phyloP scores from a whole-genome alignment of 2,329 filamentous ascomycete species.

The Bipolaris cookei region DNA sequence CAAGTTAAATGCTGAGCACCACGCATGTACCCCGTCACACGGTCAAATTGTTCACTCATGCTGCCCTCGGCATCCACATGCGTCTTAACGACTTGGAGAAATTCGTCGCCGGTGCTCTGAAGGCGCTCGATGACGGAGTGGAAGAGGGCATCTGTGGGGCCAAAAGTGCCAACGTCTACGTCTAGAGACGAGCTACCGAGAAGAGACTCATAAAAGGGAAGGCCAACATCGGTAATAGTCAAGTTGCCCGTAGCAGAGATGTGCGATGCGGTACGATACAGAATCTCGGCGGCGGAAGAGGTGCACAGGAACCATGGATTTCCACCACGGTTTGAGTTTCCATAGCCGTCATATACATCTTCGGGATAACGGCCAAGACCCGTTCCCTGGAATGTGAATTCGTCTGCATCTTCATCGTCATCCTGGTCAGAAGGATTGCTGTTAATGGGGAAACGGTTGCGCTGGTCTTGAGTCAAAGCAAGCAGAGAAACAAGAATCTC shows the following conservation, averaged over 20 bases:
- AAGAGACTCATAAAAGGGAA: slow-evolving; percentile 49
- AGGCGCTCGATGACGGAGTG: slow-evolving; percentile 42
- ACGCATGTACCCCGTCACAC: slow-evolving; percentile 48
- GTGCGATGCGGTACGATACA: slow-evolving; percentile 48
- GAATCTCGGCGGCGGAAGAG: slow-evolving; percentile 48
- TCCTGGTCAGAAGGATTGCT: slow-evolving; percentile 23
- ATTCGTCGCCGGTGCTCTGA: slow-evolving; percentile 49
- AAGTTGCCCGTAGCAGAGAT: slow-evolving; percentile 36
- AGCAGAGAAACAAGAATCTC: slow-evolving; percentile 49
- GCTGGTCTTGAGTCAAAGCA: slow-evolving; percentile 44
- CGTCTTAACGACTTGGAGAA: slow-evolving; percentile 49
- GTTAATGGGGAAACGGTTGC: slow-evolving; percentile 50
- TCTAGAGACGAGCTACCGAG: slow-evolving; percentile 36
- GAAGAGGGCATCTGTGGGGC: slow-evolving; percentile 36
- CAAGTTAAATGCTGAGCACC: slow-evolving; percentile 54
- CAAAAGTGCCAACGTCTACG: slow-evolving; percentile 33
- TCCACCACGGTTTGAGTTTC: slow-evolving; percentile 36
- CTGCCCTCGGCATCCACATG: slow-evolving; percentile 49
- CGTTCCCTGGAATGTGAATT: slow-evolving; percentile 36
- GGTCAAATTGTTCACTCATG: slow-evolving; percentile 55
- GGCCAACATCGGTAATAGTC: slow-evolving; percentile 37
- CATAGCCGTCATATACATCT: slow-evolving; percentile 51
- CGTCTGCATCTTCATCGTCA: slow-evolving; percentile 16
- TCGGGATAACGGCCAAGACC: slow-evolving; percentile 54
- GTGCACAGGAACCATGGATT: slow-evolving; percentile 56